Conservation (phyloP, 257 asterid species). For the Ilex asprella region DNA sequence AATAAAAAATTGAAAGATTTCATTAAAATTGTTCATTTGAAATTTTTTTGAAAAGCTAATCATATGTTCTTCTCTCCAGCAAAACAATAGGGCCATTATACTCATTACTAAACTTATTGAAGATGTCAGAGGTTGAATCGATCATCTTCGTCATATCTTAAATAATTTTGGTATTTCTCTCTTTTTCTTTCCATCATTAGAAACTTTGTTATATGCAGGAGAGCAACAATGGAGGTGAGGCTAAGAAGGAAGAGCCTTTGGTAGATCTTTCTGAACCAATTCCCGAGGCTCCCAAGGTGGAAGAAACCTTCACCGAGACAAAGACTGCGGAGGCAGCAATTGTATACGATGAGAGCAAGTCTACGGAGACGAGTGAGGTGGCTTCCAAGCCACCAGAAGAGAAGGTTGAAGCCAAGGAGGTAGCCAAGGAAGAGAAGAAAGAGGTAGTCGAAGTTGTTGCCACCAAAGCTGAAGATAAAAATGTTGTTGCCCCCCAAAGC, state of each 20-base stretch:
- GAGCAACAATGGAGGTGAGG: constrained; percentile 31
- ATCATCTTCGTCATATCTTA: too few relatives aligned
- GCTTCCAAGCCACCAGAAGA: constrained; percentile 15
- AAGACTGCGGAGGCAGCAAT: constrained; percentile 11
- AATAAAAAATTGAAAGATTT: too few relatives aligned
- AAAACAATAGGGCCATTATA: too few relatives aligned
- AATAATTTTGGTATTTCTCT: too few relatives aligned
- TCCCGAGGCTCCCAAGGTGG: constrained; percentile 30
- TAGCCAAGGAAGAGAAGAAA: too few relatives aligned
- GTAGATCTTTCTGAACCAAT: constrained; percentile 41
- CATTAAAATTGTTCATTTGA: too few relatives aligned
- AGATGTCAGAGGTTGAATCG: too few relatives aligned
- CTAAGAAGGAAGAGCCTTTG: constrained; percentile 28
- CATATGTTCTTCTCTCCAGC: too few relatives aligned
- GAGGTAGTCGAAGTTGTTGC: constrained; percentile 1
- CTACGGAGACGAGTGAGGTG: constrained; percentile 20
- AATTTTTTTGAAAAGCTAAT: too few relatives aligned
- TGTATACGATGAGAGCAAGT: constrained; percentile 17
- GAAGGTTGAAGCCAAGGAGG: constrained; percentile 14
- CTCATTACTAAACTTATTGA: too few relatives aligned
- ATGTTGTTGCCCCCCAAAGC: constrained; percentile 13
- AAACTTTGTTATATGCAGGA: constrained; percentile 29
- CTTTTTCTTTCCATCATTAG: not conserved
- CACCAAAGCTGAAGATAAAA: constrained; percentile 15
- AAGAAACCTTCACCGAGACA: constrained; percentile 22